Conservation (phyloP, 768 basidiomycete species). For the Dioszegia hungarica region DNA sequence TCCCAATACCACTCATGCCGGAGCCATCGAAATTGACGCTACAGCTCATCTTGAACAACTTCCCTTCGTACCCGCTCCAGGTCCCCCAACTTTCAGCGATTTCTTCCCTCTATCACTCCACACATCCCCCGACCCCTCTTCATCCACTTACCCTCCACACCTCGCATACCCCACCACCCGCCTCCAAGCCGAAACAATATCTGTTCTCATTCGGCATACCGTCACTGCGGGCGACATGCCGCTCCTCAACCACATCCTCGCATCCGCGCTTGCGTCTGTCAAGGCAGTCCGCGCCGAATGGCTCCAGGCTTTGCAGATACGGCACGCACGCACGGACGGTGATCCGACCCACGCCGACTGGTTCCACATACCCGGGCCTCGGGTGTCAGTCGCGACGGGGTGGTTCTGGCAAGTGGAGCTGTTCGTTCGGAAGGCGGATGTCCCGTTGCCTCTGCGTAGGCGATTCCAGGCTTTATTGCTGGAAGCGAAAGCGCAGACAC, state of each 20-base stretch:
- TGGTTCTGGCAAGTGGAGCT: slow-evolving; percentile 5
- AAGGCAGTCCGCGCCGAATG: background rate
- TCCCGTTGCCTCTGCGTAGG: background rate
- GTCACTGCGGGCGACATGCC: background rate
- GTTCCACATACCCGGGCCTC: background rate
- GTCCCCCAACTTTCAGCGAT: background rate
- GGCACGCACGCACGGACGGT: background rate
- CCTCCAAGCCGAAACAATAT: background rate
- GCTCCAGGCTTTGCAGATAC: background rate
- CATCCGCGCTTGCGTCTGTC: background rate
- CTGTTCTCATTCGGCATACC: background rate
- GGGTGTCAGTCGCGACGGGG: background rate
- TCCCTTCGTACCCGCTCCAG: too few species aligned
- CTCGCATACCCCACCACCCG: background rate
- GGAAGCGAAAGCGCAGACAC: background rate
- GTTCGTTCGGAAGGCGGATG: background rate
- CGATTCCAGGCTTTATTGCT: background rate
- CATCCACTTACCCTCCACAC: background rate
- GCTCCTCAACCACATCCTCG: slow-evolving; percentile 3
- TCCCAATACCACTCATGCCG: background rate
- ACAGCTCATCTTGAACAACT: background rate
- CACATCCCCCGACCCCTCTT: background rate
- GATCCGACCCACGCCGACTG: background rate
- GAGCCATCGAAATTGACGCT: background rate
- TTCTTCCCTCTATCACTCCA: background rate